Evolutionary conservation across 176 grass and related monocot species (phyloP), one percentile per base, ranked within the genome.

Genomic region (Thinopyrum elongatum): DNA sequence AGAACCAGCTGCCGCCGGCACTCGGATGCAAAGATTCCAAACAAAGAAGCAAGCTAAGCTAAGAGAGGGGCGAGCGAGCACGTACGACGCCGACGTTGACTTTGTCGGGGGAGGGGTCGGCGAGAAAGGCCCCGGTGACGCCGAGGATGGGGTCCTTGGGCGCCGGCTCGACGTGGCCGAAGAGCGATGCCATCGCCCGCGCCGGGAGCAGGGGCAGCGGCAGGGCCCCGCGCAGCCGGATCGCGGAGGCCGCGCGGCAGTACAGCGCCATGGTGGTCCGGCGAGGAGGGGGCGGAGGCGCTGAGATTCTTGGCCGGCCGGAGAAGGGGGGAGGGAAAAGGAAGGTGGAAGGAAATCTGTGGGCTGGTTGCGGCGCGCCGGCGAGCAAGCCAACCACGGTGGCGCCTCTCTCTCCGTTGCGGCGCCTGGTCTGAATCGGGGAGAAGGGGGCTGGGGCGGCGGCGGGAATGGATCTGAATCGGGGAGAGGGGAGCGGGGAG

Each of bases 101-200:
- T 89, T 98, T 98, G 46, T 94, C 81, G 8, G 91, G 86, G n/a
- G 87, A 90, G 3, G 86, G 86, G 90, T 98, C 96, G 28, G 93
- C 91, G 88, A 98, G 93, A 88, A 94, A 95, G 30, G 96, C 96
- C 88, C 95, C 96, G 58, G 93, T 98, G 87, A 98, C 93, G 30
- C 93, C 96, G 81, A 95, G 93, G 88, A 98, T 98, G 28, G 96
- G 93, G 89, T 95, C 96, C 87, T 95, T 98, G 75, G 96, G 62
- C 39, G 96, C 93, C 51, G 93, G 96, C 75, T 98, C 93, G 58
- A 98, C 90, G 86, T 95, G 90, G n/a, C 88, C 81, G 72, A 90
- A 94, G 65, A 90, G 91, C 65, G 96, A 92, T 14, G 93, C 83
- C 90, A 95, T 88, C 38, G 85, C 85, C 91, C 93, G 78, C 21